Conservation (phyloP, 495 filamentous ascomycete species). For the Elaphomyces granulatus region DNA sequence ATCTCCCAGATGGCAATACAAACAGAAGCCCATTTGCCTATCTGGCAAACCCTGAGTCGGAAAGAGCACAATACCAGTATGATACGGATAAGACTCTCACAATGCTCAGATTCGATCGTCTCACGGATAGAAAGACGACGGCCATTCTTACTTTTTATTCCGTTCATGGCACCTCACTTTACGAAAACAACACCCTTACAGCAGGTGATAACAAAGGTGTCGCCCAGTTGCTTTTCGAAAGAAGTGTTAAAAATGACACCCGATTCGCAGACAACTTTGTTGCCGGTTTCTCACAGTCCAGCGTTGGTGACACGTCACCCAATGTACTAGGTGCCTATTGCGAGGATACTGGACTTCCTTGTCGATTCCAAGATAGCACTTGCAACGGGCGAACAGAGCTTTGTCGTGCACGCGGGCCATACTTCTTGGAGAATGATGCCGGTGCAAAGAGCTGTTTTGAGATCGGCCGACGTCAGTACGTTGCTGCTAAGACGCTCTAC, state of each 20-base stretch:
- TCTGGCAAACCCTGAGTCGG: slow-evolving; percentile 70
- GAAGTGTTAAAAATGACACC: slow-evolving; percentile 40
- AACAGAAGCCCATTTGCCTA: slow-evolving; percentile 88
- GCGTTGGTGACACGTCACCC: slow-evolving; percentile 83
- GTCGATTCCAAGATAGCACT: slow-evolving; percentile 61
- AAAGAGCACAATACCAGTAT: slow-evolving; percentile 55
- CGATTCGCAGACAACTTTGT: slow-evolving; percentile 58
- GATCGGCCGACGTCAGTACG: slow-evolving; percentile 53
- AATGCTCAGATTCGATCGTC: slow-evolving; percentile 62
- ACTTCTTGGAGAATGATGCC: slow-evolving; percentile 53
- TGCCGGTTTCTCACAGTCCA: slow-evolving; percentile 88
- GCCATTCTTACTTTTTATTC: slow-evolving; percentile 88
- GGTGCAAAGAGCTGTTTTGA: slow-evolving; percentile 62
- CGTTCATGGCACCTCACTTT: slow-evolving; percentile 83
- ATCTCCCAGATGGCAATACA: slow-evolving; percentile 68
- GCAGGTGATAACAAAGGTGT: slow-evolving; percentile 96
- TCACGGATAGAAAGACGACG: slow-evolving; percentile 55
- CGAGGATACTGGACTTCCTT: slow-evolving; percentile 54
- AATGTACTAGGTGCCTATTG: slow-evolving; percentile 80
- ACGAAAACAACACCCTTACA: slow-evolving; percentile 84
- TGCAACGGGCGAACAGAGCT: slow-evolving; percentile 60
- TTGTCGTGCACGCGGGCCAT: slow-evolving; percentile 79
- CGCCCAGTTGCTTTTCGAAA: slow-evolving; percentile 74
- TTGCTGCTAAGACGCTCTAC: slow-evolving; percentile 47
- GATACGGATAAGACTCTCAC: slow-evolving; percentile 84